These are phyloP conservation scores for Blumeria graminis DNA, from an alignment of 2,329 filamentous ascomycete species.

Conservation along the genomic window DNA sequence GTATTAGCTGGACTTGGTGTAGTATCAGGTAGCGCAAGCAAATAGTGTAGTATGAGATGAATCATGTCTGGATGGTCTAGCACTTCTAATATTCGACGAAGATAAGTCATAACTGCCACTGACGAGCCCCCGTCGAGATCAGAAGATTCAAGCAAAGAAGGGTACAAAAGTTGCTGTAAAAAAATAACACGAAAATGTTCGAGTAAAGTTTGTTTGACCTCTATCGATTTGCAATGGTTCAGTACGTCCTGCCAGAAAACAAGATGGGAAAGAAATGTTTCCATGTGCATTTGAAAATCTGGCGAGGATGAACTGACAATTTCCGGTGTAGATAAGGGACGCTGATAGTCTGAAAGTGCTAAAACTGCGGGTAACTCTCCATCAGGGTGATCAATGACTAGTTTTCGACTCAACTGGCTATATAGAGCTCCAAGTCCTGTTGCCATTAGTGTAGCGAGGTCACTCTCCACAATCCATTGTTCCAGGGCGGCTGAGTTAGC, in stretches of 20 bases:
- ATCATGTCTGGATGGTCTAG: conserved; percentile 87
- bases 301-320: conserved; percentile 50
- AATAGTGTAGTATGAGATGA: conserved; percentile 76
- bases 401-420: conserved; percentile 45
- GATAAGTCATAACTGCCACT: conserved; percentile 81
- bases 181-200: conserved; percentile 97
- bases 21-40: conserved; percentile 54
- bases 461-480: conserved; percentile 92
- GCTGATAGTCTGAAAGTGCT: conserved; percentile 68
- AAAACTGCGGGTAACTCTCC: conserved; percentile 62
- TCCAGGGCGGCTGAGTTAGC: conserved; percentile 63
- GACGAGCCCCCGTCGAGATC: conserved; percentile 93
- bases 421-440: conserved; percentile 66
- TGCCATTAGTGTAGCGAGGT: conserved; percentile 90
- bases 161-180: conserved; percentile 83
- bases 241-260: conserved; percentile 97
- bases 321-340: conserved; percentile 42
- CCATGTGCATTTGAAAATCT: conserved; percentile 64
- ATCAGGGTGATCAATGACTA: conserved; percentile 55
- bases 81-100: conserved; percentile 72
- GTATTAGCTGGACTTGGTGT: conserved; percentile 12
- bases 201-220: conserved; percentile 77
- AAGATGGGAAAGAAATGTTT: conserved; percentile 83
- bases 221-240: conserved; percentile 76
- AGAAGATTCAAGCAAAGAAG: conserved; percentile 84